Evolutionary conservation across 1,284 basidiomycete genomes (phyloP), one percentile per base, ranked within the genome.

Genomic region (Cryptococcus wingfieldii): DNA sequence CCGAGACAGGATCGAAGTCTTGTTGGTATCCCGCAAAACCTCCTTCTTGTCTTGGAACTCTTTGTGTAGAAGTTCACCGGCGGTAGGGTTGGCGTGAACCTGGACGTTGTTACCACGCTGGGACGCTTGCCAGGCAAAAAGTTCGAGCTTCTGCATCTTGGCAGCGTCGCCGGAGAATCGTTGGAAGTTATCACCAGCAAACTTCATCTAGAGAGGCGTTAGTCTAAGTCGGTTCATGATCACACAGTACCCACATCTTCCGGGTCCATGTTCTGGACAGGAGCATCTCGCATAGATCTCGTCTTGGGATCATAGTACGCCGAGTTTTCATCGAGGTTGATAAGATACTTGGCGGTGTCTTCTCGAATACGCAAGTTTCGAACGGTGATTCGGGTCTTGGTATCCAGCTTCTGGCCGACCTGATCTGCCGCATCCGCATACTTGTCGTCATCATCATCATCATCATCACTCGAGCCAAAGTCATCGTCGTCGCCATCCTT

Each of bases 231-330:
- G 44, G 44, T 34, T 7, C 19, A 23, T 41, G 31, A 47, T 18
- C 27, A 49, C 52, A 53, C 48, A n/a, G 5, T 23, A 68, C 86
- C 58, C 69, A 91, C 88, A 72, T 98, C 95, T 77, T 97, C 92
- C 12, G 89, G 80, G 2, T 84, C 79, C 37, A 90, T 79, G 63
- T 86, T 84, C 65, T 84, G 84, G 14, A 86, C 67, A 0, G 96
- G 95, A 39, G 95, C 94, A 70, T 98, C 95, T 76, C 96, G 89
- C 96, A 99, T 99, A 4, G 95, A 96, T 64, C 96, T 87, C 27
- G 96, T 98, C 81, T 99, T 99, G 49, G 96, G 96, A 71, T 99
- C 96, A 73, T 99, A 99, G 80, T 98, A 96, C 12, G 96, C 95
- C 67, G 90, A 94, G 1, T 91, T 86, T 4, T 89, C 88, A 75